Conservation (phyloP, 1,284 basidiomycete genomes). For the Takashimella koratensis region DNA sequence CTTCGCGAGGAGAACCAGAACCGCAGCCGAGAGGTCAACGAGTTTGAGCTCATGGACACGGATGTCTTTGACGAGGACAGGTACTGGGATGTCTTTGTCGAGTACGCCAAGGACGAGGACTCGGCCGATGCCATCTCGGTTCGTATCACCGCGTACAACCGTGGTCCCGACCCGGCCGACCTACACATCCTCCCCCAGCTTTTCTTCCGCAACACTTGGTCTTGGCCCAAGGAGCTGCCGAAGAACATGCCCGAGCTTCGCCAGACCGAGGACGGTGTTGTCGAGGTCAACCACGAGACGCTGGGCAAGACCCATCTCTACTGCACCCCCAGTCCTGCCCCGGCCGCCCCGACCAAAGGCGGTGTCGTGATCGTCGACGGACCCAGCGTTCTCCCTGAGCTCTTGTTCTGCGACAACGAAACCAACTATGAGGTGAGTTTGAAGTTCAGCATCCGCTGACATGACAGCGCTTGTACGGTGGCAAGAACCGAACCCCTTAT, state of each 20-base stretch:
- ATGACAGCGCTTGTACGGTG: slow-evolving; percentile 71
- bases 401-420: slow-evolving; percentile 94
- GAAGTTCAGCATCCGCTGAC: background rate
- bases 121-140: slow-evolving; percentile 82
- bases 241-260: slow-evolving; percentile 64
- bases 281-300: slow-evolving; percentile 69
- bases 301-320: slow-evolving; percentile 77
- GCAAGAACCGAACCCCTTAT: slow-evolving; percentile 73
- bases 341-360: slow-evolving; percentile 65
- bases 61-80: slow-evolving; percentile 86
- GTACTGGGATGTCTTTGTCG: slow-evolving; percentile 81
- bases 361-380: slow-evolving; percentile 60
- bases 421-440: slow-evolving; percentile 71
- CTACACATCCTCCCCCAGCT: slow-evolving; percentile 92
- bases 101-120: slow-evolving; percentile 98
- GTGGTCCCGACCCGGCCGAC: slow-evolving; percentile 92
- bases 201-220: slow-evolving; percentile 98
- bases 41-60: slow-evolving; percentile 92
- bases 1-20: slow-evolving; percentile 80
- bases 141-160: slow-evolving; percentile 94
- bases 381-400: slow-evolving; percentile 67
- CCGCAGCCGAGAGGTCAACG: slow-evolving; percentile 77
- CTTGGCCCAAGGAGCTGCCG: slow-evolving; percentile 80
- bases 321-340: slow-evolving; percentile 86
- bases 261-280: slow-evolving; percentile 56